Evolutionary conservation across 208 protist genomes (phyloP), one percentile per base, ranked within the genome.

Genomic region (Acanthamoeba castellanii): DNA sequence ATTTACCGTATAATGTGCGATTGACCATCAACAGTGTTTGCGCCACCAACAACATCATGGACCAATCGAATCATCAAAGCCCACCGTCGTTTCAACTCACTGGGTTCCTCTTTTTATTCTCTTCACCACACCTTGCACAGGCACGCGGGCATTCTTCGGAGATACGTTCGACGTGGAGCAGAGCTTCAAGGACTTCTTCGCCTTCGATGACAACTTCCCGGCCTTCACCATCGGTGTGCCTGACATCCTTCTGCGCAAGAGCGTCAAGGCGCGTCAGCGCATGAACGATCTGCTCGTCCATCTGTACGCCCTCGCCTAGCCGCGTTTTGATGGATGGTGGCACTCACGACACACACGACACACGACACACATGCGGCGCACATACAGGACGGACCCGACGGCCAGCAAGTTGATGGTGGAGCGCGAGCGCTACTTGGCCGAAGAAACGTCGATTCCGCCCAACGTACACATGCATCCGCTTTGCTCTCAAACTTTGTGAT

Each of bases 121-220:
- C n/a, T 34, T 30, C 74, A 27, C 66, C 14, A 9, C 66, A 0
- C 30, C 14, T 34, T 8, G 32, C 27, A 30, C 74, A 82, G 74
- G 74, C 20, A 82, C 74, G 32, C 74, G 74, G 13, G n/a, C 74
- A 7, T 82, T 82, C 30, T 47, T 82, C 22, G 74, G 74, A 42
- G 74, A 82, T 34, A 50, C 74, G 37, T 55, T 82, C 74, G 74
- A 82, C 5, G 74, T 82, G 74, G 42, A 82, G 74, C 74, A 82
- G 42, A 82, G 74, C 42, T 25, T 27, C n/a, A 82, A 82, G 74
- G 74, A 82, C 74, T 82, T 82, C 74, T 82, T 82, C 74, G 30
- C 32, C 22, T 82, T 82, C 27, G 74, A 82, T 27, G 37, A 82
- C 13, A 82, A 82, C 37, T 82, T 82, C 74, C 74, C 74, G 74